These are phyloP conservation scores for Sungouiozyma ichnusensis DNA, from an alignment of 805 yeast genomes.

Conservation along the genomic window DNA sequence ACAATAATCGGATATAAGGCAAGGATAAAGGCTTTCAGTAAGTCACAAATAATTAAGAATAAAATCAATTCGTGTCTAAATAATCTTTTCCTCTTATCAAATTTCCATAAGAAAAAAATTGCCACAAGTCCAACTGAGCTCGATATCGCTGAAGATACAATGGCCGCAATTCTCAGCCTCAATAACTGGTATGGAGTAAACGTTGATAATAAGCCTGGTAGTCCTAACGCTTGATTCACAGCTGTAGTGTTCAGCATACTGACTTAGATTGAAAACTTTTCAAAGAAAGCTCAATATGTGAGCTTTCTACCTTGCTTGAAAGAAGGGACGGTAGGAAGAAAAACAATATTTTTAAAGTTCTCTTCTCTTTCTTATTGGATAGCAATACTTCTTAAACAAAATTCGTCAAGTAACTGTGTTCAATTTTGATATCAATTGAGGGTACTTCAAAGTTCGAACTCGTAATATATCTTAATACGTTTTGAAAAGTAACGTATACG, in stretches of 20 bases:
- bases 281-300: too few species aligned
- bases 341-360: too few species aligned
- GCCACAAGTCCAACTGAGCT: slow-evolving; percentile 46
- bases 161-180: slow-evolving; percentile 33
- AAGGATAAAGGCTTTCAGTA: slow-evolving; percentile 59
- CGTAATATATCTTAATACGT: too few species aligned
- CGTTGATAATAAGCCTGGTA: slow-evolving; percentile 28
- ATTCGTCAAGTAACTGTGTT: too few species aligned
- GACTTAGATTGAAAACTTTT: not conserved
- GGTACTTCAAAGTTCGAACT: too few species aligned
- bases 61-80: slow-evolving; percentile 65
- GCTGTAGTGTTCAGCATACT: slow-evolving; percentile 20
- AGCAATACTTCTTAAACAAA: too few species aligned
- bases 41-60: slow-evolving; percentile 60
- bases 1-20: slow-evolving; percentile 60
- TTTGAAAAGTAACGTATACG: too few species aligned
- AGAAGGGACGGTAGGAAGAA: too few species aligned
- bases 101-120: slow-evolving; percentile 48
- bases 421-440: too few species aligned
- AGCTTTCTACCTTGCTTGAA: too few species aligned
- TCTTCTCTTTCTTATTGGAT: too few species aligned
- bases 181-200: slow-evolving; percentile 11
- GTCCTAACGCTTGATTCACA: slow-evolving; percentile 22
- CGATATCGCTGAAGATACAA: slow-evolving; percentile 40
- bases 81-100: slow-evolving; percentile 51